Evolutionary conservation across 441 rosid genomes (phyloP).

Genomic region (Geranium incanum): DNA sequence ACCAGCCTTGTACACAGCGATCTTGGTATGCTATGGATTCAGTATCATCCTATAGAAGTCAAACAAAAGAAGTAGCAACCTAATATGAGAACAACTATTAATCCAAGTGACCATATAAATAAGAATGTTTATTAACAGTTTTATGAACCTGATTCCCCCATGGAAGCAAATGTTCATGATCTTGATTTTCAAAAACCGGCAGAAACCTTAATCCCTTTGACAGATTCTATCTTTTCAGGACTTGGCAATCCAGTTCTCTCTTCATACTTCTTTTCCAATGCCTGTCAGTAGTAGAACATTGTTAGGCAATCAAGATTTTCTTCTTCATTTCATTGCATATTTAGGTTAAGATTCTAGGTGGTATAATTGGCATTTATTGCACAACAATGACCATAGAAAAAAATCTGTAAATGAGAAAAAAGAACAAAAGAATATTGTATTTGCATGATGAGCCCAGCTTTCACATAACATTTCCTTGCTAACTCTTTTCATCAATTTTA

Average conservation of each 20-base stretch:
- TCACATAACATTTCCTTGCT: background rate
- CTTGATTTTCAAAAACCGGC: slow-evolving; percentile 78
- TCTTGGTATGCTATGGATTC: background rate
- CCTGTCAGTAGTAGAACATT: slow-evolving; percentile 31
- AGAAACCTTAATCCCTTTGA: slow-evolving; percentile 46
- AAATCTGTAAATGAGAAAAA: background rate
- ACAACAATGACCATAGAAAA: background rate
- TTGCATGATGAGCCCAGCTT: background rate
- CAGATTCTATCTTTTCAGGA: slow-evolving; percentile 67
- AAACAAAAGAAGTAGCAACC: slow-evolving; percentile 8
- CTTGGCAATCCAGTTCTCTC: slow-evolving; percentile 63
- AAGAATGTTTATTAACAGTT: background rate
- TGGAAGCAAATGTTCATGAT: slow-evolving; percentile 21
- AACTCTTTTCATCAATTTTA: background rate
- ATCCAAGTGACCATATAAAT: background rate
- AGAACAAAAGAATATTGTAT: background rate
- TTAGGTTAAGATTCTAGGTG: background rate
- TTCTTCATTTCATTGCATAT: slow-evolving; percentile 9
- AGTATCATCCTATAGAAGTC: slow-evolving; percentile 8
- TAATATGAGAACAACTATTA: background rate
- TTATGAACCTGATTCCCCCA: slow-evolving; percentile 14
- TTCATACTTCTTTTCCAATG: slow-evolving; percentile 73
- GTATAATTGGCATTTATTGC: background rate
- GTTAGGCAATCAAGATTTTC: slow-evolving; percentile 1
- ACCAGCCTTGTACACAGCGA: slow-evolving; percentile 5